Conservation (phyloP, 768 basidiomycete species). For the Phaffia australis region DNA sequence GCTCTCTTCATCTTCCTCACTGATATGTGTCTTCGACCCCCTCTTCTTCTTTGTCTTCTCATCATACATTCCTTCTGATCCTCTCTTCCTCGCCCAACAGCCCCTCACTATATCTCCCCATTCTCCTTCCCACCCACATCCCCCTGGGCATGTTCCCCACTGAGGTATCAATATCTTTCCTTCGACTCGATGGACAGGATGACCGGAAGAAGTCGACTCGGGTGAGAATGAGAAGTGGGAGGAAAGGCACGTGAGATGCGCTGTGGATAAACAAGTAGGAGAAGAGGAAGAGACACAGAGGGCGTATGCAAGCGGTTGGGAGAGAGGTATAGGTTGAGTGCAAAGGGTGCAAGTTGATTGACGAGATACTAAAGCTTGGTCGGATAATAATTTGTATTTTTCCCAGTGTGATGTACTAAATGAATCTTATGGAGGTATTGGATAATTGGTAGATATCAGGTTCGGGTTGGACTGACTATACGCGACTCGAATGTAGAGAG, state of each 20-base stretch:
- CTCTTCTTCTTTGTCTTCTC: neutral
- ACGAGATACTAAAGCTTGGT: neutral
- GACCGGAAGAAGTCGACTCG: neutral
- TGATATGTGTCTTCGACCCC: neutral
- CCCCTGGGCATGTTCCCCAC: slow-evolving; percentile 1
- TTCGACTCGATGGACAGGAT: neutral
- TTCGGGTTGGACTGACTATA: neutral
- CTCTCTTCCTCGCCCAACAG: slow-evolving; percentile 13
- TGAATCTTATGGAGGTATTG: neutral
- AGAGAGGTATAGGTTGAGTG: neutral
- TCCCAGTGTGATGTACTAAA: neutral
- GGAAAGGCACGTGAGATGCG: slow-evolving; percentile 17
- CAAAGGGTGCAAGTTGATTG: slow-evolving; percentile 11
- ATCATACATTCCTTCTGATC: slow-evolving; percentile 9
- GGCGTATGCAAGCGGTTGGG: neutral
- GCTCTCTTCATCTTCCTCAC: neutral
- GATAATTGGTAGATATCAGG: no score
- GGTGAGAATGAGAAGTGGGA: slow-evolving; percentile 1
- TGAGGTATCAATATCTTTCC: neutral
- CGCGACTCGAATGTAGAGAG: neutral
- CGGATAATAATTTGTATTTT: neutral
- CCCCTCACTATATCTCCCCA: slow-evolving; percentile 20
- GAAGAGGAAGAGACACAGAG: neutral
- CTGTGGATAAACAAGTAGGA: neutral
- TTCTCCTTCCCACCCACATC: slow-evolving; percentile 4